phyloP scores from a whole-genome alignment of 768 basidiomycete species.

The Calocybe gangraenosa region DNA sequence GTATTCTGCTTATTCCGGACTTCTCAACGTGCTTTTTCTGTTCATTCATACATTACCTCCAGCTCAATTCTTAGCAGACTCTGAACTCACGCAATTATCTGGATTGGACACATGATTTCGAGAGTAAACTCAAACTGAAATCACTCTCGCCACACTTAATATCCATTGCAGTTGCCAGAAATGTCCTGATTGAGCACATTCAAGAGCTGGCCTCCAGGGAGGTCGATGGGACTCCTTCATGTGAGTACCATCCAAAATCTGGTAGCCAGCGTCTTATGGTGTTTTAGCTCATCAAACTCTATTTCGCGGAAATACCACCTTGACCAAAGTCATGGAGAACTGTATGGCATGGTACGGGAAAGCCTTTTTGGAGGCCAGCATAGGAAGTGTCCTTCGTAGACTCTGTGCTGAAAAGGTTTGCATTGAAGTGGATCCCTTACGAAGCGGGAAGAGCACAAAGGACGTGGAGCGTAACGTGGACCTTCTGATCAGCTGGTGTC shows the following conservation, averaged over 20 bases:
- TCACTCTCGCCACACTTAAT: slow-evolving; percentile 58
- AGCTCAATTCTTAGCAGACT: slow-evolving; percentile 30
- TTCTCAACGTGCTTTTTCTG: slow-evolving; percentile 49
- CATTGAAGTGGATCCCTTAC: slow-evolving; percentile 80
- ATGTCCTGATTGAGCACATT: slow-evolving; percentile 63
- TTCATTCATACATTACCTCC: neutral
- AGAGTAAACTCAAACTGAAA: slow-evolving; percentile 63
- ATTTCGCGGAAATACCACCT: slow-evolving; percentile 63
- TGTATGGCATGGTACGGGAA: slow-evolving; percentile 83
- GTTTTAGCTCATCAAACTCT: slow-evolving; percentile 68
- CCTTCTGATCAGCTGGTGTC: slow-evolving; percentile 71
- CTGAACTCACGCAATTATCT: slow-evolving; percentile 60
- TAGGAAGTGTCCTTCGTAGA: slow-evolving; percentile 66
- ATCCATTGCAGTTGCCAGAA: slow-evolving; percentile 64
- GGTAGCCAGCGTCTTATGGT: slow-evolving; percentile 1
- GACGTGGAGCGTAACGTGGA: slow-evolving; percentile 67
- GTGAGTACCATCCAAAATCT: slow-evolving; percentile 35
- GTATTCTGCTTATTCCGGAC: slow-evolving; percentile 51
- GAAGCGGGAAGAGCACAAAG: slow-evolving; percentile 55
- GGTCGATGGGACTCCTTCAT: slow-evolving; percentile 62
- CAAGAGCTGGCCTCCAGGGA: slow-evolving; percentile 66
- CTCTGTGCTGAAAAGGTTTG: slow-evolving; percentile 69
- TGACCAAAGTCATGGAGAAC: slow-evolving; percentile 74
- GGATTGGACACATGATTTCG: slow-evolving; percentile 72
- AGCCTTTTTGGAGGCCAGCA: slow-evolving; percentile 73